phyloP scores from a whole-genome alignment of 352 stramenopile genomes.

The Elongisporangium senticosum region DNA sequence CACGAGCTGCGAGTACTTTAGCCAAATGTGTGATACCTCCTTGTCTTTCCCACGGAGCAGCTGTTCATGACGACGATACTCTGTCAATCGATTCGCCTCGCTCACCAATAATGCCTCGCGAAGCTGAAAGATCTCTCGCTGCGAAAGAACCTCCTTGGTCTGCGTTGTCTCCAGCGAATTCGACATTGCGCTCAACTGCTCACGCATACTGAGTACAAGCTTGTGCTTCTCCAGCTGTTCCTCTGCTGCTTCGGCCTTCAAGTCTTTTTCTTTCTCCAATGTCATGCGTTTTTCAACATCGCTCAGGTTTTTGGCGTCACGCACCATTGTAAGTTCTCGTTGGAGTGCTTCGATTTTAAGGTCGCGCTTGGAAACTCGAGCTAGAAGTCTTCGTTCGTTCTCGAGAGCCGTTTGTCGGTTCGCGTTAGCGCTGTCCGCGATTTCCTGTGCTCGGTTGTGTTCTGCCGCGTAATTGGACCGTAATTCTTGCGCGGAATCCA shows the following conservation, averaged over 20 bases:
- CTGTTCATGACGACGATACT: conserved; percentile 43
- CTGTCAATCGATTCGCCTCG: conserved; percentile 47
- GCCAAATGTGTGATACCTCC: conserved; percentile 66
- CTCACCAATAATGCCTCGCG: conserved; percentile 58
- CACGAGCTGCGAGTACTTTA: conserved; percentile 53
- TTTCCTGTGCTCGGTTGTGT: conserved; percentile 6
- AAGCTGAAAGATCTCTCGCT: conserved; percentile 43
- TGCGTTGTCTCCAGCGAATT: conserved; percentile 30
- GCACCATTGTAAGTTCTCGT: conserved; percentile 20
- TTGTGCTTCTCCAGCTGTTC: conserved; percentile 34
- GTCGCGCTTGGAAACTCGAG: conserved; percentile 20
- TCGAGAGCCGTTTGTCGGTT: conserved; percentile 1
- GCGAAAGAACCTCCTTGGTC: conserved; percentile 36
- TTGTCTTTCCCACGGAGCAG: conserved; percentile 50
- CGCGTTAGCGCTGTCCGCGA: conserved; percentile 3
- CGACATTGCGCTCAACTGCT: conserved; percentile 17
- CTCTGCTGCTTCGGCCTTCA: conserved; percentile 16
- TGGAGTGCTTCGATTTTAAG: conserved; percentile 26
- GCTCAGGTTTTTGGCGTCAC: conserved; percentile 12
- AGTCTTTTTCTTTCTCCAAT: conserved; percentile 12
- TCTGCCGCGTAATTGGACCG: conserved; percentile 20
- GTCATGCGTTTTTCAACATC: conserved; percentile 15
- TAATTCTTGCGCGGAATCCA: conserved; percentile 20
- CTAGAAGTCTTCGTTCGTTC: conserved; percentile 12
- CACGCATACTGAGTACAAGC: conserved; percentile 15